Conservation (phyloP, 345 rosid species). For the Carallia pectinifolia region DNA sequence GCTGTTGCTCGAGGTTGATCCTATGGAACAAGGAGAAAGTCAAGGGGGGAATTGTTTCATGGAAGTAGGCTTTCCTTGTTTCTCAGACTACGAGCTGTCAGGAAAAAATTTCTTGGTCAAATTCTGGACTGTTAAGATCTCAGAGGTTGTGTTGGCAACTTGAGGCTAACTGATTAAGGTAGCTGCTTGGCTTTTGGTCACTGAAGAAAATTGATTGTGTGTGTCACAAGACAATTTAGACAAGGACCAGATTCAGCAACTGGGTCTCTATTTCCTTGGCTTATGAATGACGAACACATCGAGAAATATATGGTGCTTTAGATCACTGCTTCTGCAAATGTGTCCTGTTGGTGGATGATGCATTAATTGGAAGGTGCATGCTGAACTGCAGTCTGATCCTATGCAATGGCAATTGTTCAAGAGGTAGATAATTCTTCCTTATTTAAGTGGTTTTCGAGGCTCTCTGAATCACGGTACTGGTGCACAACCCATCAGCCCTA, state of each 20-base stretch:
- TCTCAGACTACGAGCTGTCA: too few species aligned
- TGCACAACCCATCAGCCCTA: too few species aligned
- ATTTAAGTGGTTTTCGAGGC: too few species aligned
- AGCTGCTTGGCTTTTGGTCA: slow-evolving; percentile 56
- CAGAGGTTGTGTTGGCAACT: slow-evolving; percentile 26
- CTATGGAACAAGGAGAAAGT: slow-evolving; percentile 26
- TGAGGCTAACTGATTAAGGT: slow-evolving; percentile 34
- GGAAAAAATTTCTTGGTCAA: slow-evolving; percentile 22
- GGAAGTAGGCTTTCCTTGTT: not conserved
- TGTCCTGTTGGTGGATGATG: slow-evolving; percentile 39
- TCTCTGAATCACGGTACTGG: too few species aligned
- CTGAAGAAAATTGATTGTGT: slow-evolving; percentile 64
- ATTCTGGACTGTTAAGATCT: slow-evolving; percentile 34
- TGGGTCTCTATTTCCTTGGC: slow-evolving; percentile 53
- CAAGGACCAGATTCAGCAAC: slow-evolving; percentile 37
- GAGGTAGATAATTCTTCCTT: too few species aligned
- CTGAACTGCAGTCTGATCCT: slow-evolving; percentile 38
- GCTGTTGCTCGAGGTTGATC: slow-evolving; percentile 65
- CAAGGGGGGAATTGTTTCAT: slow-evolving; percentile 24
- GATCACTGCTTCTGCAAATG: slow-evolving; percentile 54
- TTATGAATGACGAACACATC: slow-evolving; percentile 44
- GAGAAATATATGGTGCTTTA: slow-evolving; percentile 40
- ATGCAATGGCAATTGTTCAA: slow-evolving; percentile 35
- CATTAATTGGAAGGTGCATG: slow-evolving; percentile 39
- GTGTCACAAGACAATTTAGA: slow-evolving; percentile 50